These are phyloP conservation scores for Penicillium psychrosexuale DNA, from an alignment of 2,329 filamentous ascomycete species.

Conservation along the genomic window DNA sequence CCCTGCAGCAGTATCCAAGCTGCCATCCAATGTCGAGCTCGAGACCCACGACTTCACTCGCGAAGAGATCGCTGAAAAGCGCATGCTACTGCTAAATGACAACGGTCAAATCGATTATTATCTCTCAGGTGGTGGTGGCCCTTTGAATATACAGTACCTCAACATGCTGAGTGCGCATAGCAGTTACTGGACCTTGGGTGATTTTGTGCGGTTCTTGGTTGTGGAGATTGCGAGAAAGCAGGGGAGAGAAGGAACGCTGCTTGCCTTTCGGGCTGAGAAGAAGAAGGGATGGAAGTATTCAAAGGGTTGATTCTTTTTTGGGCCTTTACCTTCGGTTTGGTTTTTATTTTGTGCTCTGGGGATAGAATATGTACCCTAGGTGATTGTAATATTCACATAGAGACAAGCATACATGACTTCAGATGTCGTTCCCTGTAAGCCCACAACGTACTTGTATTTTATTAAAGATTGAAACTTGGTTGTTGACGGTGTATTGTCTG, in stretches of 20 bases:
- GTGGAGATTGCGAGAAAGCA: conserved; percentile 76
- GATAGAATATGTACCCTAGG: not conserved
- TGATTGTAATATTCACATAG: not conserved
- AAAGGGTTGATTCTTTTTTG: conserved; percentile 20
- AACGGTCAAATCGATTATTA: conserved; percentile 95
- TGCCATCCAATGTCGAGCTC: conserved; percentile 74
- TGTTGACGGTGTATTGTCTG: not conserved
- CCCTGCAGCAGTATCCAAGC: conserved; percentile 58
- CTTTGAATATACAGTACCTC: conserved; percentile 90
- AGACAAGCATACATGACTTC: not conserved
- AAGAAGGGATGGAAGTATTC: conserved; percentile 51
- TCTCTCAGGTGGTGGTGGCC: conserved; percentile 76
- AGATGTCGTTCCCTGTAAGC: not conserved
- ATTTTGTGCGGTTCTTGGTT: conserved; percentile 88
- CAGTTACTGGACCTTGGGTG: conserved; percentile 83
- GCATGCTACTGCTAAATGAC: conserved; percentile 85
- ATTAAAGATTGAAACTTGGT: not conserved
- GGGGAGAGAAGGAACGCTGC: conserved; percentile 60
- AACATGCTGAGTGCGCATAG: conserved; percentile 96
- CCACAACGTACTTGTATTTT: not conserved
- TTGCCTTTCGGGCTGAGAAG: conserved; percentile 54
- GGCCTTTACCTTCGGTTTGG: not conserved
- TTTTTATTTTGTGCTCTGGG: not conserved
- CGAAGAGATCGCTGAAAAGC: conserved; percentile 87
- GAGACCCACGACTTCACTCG: conserved; percentile 93